These are phyloP conservation scores for Rhizopogon salebrosus DNA, from an alignment of 768 basidiomycete species.

Conservation along the genomic window DNA sequence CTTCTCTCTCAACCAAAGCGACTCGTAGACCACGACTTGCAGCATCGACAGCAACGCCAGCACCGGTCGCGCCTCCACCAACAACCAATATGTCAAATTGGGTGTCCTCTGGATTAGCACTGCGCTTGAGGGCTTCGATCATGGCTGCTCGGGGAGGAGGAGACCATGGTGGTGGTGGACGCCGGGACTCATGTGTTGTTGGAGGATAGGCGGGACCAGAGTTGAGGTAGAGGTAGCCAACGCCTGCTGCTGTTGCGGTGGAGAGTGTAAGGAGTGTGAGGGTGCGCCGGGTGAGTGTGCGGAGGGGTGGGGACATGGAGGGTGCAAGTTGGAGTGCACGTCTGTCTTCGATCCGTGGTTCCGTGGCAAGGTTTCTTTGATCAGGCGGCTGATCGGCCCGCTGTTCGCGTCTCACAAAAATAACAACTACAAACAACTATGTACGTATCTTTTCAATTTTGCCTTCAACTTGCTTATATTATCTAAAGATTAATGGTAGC, in stretches of 20 bases:
- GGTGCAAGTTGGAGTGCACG: not conserved
- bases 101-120: slow-evolving; percentile 30
- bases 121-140: slow-evolving; percentile 43
- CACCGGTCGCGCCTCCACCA: slow-evolving; percentile 94
- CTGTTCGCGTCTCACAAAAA: no score
- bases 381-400: not conserved
- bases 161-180: slow-evolving; percentile 75
- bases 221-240: slow-evolving; percentile 68
- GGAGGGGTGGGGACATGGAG: slow-evolving; percentile 9
- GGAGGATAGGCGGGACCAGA: slow-evolving; percentile 65
- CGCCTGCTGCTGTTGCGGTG: slow-evolving; percentile 46
- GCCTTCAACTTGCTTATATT: no score
- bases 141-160: slow-evolving; percentile 68
- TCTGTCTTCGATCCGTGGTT: not conserved
- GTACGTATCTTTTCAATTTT: no score
- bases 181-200: slow-evolving; percentile 59
- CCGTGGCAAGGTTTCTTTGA: no score
- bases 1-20: slow-evolving; percentile 88
- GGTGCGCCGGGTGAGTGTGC: slow-evolving; percentile 50
- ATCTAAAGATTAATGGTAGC: slow-evolving; percentile 1
- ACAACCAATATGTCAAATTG: slow-evolving; percentile 76
- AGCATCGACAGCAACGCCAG: slow-evolving; percentile 95
- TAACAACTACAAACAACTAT: no score
- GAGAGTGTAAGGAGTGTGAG: slow-evolving; percentile 50
- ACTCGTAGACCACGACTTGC: slow-evolving; percentile 88